Conservation (phyloP, 441 rosid species). For the Populus hybrid region DNA sequence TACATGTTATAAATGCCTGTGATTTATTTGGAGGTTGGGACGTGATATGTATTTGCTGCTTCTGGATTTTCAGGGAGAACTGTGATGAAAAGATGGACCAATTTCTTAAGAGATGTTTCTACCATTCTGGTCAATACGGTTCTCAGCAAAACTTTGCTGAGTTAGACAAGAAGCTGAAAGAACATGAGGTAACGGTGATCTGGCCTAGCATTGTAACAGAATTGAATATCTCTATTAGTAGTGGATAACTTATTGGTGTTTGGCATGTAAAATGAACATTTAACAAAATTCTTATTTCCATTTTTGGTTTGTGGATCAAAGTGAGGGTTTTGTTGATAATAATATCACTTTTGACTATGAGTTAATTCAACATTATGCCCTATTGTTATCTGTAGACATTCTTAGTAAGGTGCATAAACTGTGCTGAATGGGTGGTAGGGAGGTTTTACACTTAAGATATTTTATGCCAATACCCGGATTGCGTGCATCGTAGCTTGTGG, state of each 20-base stretch:
- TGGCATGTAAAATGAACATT: neutral
- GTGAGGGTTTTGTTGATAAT: neutral
- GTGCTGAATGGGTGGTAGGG: neutral
- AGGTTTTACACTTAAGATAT: neutral
- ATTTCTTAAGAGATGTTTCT: slow-evolving; percentile 90
- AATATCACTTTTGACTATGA: neutral
- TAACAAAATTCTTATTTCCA: neutral
- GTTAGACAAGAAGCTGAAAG: slow-evolving; percentile 71
- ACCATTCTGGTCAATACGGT: slow-evolving; percentile 91
- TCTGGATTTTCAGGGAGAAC: slow-evolving; percentile 56
- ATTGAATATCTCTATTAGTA: neutral
- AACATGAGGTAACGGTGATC: slow-evolving; percentile 59
- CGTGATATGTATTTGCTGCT: slow-evolving; percentile 20
- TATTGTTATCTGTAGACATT: neutral
- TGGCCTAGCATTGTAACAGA: neutral
- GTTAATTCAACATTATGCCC: neutral
- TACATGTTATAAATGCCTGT: neutral
- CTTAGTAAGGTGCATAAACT: neutral
- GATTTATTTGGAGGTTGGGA: neutral
- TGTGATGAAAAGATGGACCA: slow-evolving; percentile 86
- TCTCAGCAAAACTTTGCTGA: slow-evolving; percentile 68
- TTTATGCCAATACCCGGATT: neutral
- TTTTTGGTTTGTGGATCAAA: neutral
- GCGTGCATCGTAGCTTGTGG: neutral
- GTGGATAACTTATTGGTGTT: neutral